Conservation (phyloP, 495 filamentous ascomycete genomes). For the Alectoria sarmentosa region DNA sequence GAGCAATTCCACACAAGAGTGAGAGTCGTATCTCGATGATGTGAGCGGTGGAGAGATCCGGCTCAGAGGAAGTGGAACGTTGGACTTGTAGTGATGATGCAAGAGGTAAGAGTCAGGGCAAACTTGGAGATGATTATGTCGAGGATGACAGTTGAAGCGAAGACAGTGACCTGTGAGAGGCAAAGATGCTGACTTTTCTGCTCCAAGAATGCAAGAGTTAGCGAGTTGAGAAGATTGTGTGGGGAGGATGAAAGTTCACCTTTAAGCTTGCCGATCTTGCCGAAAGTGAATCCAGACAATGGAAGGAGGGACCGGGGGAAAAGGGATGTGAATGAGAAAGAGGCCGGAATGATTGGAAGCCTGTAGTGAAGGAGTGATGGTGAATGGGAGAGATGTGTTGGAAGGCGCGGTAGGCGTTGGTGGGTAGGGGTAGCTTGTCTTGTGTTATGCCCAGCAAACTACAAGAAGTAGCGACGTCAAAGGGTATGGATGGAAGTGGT, state of each 20-base stretch:
- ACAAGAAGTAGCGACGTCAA: slow-evolving; percentile 17
- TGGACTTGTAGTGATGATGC: background rate
- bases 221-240: background rate
- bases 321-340: slow-evolving; percentile 4
- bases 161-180: background rate
- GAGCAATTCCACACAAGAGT: background rate
- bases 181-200: slow-evolving; percentile 6
- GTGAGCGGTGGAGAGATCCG: background rate
- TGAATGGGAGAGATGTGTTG: background rate
- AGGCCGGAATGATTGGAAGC: slow-evolving; percentile 4
- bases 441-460: slow-evolving; percentile 17
- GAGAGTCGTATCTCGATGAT: background rate
- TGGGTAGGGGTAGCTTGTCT: slow-evolving; percentile 8
- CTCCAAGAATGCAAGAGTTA: slow-evolving; percentile 16
- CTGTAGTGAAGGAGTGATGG: slow-evolving; percentile 4
- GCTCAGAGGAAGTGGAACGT: background rate
- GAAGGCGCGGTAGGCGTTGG: slow-evolving; percentile 1
- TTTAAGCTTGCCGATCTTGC: background rate
- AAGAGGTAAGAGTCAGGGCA: background rate
- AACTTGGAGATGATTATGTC: slow-evolving; percentile 1
- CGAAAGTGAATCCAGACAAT: background rate
- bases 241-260: slow-evolving; percentile 6
- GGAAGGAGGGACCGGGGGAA: slow-evolving; percentile 11
- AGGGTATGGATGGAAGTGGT: background rate
- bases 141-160: background rate